Percentiles rank a stretch among this genome's conserved stretches.
Evolutionary conservation across 108 stramenopile genomes (phyloP).

Genomic region (Cyclostephanos invisitatus): DNA sequence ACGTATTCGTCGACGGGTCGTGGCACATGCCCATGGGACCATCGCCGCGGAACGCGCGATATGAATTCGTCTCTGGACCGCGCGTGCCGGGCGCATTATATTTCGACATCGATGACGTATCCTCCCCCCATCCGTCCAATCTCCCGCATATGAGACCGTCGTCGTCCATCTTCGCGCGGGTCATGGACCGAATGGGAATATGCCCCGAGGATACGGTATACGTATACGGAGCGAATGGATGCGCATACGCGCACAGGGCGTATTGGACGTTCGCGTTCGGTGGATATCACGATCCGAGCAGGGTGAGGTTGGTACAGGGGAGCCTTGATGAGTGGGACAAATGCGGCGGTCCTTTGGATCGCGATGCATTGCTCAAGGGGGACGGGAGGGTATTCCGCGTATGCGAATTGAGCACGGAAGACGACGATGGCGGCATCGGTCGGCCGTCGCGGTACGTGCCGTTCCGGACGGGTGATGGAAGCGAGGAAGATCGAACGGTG

Average conservation of each 20-base stretch:
- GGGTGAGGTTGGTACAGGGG: slow-evolving; percentile 64
- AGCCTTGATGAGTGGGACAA: slow-evolving; percentile 66
- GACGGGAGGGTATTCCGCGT: slow-evolving; percentile 38
- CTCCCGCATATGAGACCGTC: slow-evolving; percentile 49
- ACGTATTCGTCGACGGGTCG: slow-evolving; percentile 42
- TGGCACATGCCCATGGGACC: slow-evolving; percentile 45
- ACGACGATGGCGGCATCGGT: too few relatives aligned
- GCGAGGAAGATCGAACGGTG: slow-evolving; percentile 10
- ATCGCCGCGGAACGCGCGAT: slow-evolving; percentile 20
- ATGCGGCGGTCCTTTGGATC: slow-evolving; percentile 55
- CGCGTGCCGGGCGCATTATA: slow-evolving; percentile 61
- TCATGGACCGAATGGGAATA: slow-evolving; percentile 58
- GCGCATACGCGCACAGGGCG: slow-evolving; percentile 61
- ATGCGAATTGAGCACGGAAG: slow-evolving; percentile 21
- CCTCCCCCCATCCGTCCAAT: slow-evolving; percentile 41
- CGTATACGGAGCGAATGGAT: slow-evolving; percentile 59
- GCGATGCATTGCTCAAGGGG: neutral
- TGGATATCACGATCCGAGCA: slow-evolving; percentile 38
- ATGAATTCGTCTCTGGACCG: slow-evolving; percentile 55
- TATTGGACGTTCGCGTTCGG: slow-evolving; percentile 63
- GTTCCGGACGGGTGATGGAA: slow-evolving; percentile 1
- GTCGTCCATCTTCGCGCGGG: slow-evolving; percentile 38
- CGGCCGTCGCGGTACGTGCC: slow-evolving; percentile 21
- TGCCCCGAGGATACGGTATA: slow-evolving; percentile 40
- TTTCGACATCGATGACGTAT: slow-evolving; percentile 75